These are phyloP conservation scores for Exophiala sp. DNA, from an alignment of 2,329 filamentous ascomycete genomes.

Conservation along the genomic window DNA sequence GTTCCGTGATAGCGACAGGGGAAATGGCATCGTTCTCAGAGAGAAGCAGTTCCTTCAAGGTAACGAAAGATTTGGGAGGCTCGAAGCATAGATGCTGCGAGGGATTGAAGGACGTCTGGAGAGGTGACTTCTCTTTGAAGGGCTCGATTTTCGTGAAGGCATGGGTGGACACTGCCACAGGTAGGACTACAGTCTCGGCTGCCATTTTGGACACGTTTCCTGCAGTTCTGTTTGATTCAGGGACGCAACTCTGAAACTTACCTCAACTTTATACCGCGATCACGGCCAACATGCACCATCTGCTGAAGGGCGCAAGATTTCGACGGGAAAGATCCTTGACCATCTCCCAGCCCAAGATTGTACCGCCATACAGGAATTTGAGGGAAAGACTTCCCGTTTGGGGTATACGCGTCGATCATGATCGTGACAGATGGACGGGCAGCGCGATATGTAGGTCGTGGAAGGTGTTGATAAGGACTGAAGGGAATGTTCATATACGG, in stretches of 20 bases:
- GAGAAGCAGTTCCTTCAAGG: constrained; percentile 51
- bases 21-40: constrained; percentile 23
- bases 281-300: not conserved
- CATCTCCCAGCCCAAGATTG: too few relatives aligned
- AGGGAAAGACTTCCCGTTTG: not conserved
- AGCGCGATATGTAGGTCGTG: not conserved
- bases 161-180: constrained; percentile 7
- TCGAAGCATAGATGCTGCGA: constrained; percentile 52
- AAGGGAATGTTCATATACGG: not conserved
- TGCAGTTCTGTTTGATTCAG: not conserved
- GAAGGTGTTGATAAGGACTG: not conserved
- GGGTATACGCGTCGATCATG: constrained; percentile 5
- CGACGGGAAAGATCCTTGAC: too few relatives aligned
- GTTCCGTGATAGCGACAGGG: constrained; percentile 31
- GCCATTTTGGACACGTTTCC: constrained; percentile 3
- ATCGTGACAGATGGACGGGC: not conserved
- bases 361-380: too few relatives aligned
- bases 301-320: too few relatives aligned
- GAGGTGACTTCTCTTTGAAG: not conserved
- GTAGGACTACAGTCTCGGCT: constrained; percentile 8
- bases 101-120: constrained; percentile 43
- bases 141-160: constrained; percentile 16
- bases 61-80: constrained; percentile 47
- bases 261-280: constrained; percentile 11
- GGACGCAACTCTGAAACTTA: not conserved